A percentile compares a stretch with the other conserved stretches of the same genome.
phyloP scores from a whole-genome alignment of 1,284 basidiomycete genomes.

The Trametes polyzona region DNA sequence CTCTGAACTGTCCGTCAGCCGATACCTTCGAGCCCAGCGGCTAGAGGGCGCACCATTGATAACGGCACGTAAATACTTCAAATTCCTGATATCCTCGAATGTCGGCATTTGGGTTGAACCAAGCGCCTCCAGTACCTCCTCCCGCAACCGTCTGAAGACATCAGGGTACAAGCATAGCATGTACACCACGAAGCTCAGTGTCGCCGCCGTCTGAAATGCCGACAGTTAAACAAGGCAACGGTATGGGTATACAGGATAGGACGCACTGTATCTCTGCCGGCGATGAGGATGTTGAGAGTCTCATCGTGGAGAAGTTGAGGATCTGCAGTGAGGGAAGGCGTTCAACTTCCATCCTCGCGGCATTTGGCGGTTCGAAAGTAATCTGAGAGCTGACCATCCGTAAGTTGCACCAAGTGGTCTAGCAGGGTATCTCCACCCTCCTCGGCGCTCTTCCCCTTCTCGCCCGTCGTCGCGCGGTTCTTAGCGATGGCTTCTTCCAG shows the following conservation, averaged over 20 bases:
- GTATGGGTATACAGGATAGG: neutral
- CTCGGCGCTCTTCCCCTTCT: slow-evolving; percentile 22
- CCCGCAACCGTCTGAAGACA: slow-evolving; percentile 41
- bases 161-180: slow-evolving; percentile 44
- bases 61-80: slow-evolving; percentile 43
- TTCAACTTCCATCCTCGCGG: too few species aligned
- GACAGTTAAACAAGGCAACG: neutral
- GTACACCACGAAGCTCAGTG: slow-evolving; percentile 46
- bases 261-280: slow-evolving; percentile 45
- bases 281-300: slow-evolving; percentile 44
- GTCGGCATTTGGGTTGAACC: slow-evolving; percentile 40
- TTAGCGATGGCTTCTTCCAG: slow-evolving; percentile 42
- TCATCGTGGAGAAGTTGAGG: slow-evolving; percentile 41
- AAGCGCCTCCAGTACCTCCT: slow-evolving; percentile 45
- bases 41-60: slow-evolving; percentile 27
- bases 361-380: neutral
- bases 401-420: slow-evolving; percentile 42
- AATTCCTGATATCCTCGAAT: slow-evolving; percentile 43
- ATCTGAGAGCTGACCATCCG: slow-evolving; percentile 29
- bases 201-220: slow-evolving; percentile 41
- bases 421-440: slow-evolving; percentile 39
- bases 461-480: slow-evolving; percentile 28
- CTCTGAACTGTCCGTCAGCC: slow-evolving; percentile 21
- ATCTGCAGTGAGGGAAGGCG: slow-evolving; percentile 1
- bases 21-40: neutral